A percentile compares a stretch with the other conserved stretches of the same genome.
Evolutionary conservation across 306 rosid species (phyloP).

Genomic region (Fagus sylvatica): DNA sequence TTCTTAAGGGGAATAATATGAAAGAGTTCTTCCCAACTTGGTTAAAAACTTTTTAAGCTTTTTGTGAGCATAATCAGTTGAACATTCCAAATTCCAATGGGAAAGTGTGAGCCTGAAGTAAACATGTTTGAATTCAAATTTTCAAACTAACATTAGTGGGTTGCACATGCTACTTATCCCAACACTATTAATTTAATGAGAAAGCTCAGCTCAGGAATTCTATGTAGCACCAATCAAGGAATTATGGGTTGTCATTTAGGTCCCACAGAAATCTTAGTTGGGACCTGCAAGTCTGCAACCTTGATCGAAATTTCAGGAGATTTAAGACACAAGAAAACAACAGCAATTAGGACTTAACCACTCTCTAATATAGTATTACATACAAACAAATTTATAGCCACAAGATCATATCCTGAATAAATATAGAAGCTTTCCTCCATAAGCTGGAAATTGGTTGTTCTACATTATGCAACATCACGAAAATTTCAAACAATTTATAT

Average conservation of each 20-base stretch:
- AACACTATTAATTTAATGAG: conserved; percentile 24
- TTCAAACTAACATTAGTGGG: conserved; percentile 15
- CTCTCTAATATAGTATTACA: too few relatives aligned
- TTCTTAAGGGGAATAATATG: neutral
- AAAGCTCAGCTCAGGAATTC: conserved; percentile 11
- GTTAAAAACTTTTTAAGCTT: conserved; percentile 7
- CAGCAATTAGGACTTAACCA: too few relatives aligned
- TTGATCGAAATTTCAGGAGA: conserved; percentile 39
- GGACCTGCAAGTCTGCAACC: conserved; percentile 31
- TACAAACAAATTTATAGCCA: neutral
- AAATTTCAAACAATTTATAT: too few relatives aligned
- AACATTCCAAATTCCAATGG: conserved; percentile 14
- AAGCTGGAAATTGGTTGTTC: neutral
- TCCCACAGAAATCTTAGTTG: conserved; percentile 25
- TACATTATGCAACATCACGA: neutral
- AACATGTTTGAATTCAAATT: conserved; percentile 17
- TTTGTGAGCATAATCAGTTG: conserved; percentile 12
- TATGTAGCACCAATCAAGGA: conserved; percentile 1
- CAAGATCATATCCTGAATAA: neutral
- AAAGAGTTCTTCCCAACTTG: too few relatives aligned
- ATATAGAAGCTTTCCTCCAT: neutral
- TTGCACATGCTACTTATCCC: conserved; percentile 45
- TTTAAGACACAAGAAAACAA: conserved; percentile 15
- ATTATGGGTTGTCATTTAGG: conserved; percentile 21
- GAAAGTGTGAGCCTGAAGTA: conserved; percentile 28